Percentiles rank a stretch among this genome's conserved stretches.
phyloP scores from a whole-genome alignment of 768 basidiomycete species.

The Serendipita indica region DNA sequence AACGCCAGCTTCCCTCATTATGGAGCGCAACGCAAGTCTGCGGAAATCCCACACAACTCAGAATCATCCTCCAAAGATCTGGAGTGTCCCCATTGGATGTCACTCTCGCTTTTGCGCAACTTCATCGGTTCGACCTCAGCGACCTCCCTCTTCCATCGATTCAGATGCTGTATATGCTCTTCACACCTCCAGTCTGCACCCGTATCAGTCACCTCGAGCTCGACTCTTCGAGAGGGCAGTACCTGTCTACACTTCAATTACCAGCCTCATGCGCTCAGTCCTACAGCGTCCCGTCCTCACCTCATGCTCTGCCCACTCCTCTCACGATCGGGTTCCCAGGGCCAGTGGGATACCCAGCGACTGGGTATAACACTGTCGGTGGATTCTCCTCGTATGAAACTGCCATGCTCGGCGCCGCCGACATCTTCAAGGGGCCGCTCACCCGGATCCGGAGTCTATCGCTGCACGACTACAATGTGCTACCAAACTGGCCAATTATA shows the following conservation, averaged over 20 bases:
- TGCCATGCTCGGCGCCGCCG: background rate
- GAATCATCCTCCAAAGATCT: background rate
- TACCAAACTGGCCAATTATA: background rate
- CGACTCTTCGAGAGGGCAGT: background rate
- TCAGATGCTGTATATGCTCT: background rate
- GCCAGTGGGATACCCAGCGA: no score
- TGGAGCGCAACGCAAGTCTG: background rate
- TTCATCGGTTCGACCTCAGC: background rate
- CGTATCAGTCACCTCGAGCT: background rate
- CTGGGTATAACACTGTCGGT: no score
- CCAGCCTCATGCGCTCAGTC: background rate
- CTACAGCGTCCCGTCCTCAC: background rate
- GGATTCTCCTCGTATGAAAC: no score
- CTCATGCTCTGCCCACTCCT: no score
- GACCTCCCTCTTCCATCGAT: background rate
- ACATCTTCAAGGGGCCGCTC: background rate
- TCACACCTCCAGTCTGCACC: background rate
- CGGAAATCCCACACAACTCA: background rate
- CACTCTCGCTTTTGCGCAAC: background rate
- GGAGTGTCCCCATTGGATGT: background rate
- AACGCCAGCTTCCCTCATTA: background rate
- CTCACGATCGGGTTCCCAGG: no score
- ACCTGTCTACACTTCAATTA: background rate
- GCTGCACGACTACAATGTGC: background rate
- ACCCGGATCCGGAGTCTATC: background rate